Evolutionary conservation across 108 stramenopile genomes (phyloP), one percentile per base, ranked within the genome.

Genomic region (Pseudonitzschia multiseries): DNA sequence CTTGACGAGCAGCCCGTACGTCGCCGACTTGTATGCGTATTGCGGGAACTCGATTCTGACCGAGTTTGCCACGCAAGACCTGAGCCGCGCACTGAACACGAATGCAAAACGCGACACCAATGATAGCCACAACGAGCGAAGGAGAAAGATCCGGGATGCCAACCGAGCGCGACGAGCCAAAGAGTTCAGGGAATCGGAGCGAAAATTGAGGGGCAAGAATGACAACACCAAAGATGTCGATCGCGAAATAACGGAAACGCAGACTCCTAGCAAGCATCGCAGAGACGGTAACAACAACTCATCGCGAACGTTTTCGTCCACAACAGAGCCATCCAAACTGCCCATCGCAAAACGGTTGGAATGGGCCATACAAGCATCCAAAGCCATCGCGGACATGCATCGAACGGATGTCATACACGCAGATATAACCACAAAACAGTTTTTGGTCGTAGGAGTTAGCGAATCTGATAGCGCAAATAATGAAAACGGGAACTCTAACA

Each of bases 31-130:
- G 26, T 92, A 87, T 70, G 88, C 79, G 0, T 87, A 88, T 79
- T 92, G 91, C 79, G 89, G 89, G 36, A 91, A 91, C 69, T 78
- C 89, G 14, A 80, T 92, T 0, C 51, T 95, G 76, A 91, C 88
- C 10, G 88, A 92, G 65, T 87, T 82, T 53, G 79, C 89, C 28
- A 56, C 78, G 20, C 77, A 79, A 60, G 82, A 83, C n/a, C 71
- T 93, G 50, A 85, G 87, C 22, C 50, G 24, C 26, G 40, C 31
- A 24, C 50, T 33, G 48, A 76, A 51, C 6, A 8, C 32, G 27
- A 28, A 1, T 13, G 59, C 8, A 53, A 65, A 50, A 52, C 59
- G 24, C 80, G 84, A 20, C 73, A 74, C 64, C 76, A 79, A 71
- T 1, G 82, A 77, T n/a, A 73, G 84, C 32, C 81, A 71, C 43